Conservation (phyloP, 441 rosid species). For the California macrophylla region DNA sequence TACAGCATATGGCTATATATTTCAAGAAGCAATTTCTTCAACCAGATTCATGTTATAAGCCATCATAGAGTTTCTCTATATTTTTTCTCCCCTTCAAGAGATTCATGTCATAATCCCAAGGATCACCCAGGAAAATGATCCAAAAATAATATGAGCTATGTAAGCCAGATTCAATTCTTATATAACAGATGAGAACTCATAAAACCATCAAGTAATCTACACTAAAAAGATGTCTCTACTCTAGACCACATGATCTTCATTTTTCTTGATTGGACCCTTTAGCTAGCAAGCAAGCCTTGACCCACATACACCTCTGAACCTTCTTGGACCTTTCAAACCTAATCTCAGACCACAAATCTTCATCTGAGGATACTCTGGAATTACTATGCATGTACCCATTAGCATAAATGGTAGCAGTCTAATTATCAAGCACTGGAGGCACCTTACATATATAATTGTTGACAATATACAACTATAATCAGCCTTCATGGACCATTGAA, state of each 20-base stretch:
- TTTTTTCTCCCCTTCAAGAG: background rate
- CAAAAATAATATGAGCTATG: background rate
- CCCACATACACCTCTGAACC: background rate
- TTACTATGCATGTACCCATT: background rate
- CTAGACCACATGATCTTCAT: background rate
- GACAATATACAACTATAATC: background rate
- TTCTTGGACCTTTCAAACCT: background rate
- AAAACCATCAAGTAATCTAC: background rate
- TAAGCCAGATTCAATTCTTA: background rate
- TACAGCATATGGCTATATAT: background rate
- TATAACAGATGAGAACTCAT: background rate
- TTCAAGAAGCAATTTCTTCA: background rate
- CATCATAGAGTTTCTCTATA: background rate
- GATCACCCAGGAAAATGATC: background rate
- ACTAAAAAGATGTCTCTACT: background rate
- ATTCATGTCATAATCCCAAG: background rate
- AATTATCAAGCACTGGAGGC: background rate
- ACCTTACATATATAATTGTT: background rate
- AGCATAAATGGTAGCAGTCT: background rate
- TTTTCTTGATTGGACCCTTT: background rate
- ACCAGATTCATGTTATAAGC: too few relatives aligned
- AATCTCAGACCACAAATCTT: background rate
- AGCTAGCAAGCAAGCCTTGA: background rate
- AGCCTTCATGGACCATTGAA: background rate
- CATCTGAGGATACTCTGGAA: background rate